These are phyloP conservation scores for Pelargonium fulgidum DNA, from an alignment of 441 rosid genomes.

Conservation along the genomic window DNA sequence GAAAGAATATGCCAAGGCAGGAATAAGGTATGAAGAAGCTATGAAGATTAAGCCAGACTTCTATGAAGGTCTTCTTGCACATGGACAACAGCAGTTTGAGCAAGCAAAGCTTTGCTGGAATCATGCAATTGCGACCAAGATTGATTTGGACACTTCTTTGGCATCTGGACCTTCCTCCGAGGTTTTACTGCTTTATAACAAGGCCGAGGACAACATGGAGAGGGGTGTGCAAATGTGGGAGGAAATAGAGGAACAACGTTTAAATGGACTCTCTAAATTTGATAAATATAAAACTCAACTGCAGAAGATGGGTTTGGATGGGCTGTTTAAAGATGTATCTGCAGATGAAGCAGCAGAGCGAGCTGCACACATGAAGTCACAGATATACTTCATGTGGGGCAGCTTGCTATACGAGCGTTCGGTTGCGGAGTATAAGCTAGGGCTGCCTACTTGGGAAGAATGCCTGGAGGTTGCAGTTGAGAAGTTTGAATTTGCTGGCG, in stretches of 20 bases:
- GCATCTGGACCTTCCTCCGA: conserved; percentile 46
- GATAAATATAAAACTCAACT: conserved; percentile 49
- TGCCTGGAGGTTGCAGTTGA: conserved; percentile 90
- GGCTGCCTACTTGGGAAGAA: conserved; percentile 85
- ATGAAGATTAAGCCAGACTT: conserved; percentile 79
- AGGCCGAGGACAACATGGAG: conserved; percentile 89
- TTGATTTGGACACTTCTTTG: conserved; percentile 41
- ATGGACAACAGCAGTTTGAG: conserved; percentile 85
- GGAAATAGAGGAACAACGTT: conserved; percentile 66
- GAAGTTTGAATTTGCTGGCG: conserved; percentile 94
- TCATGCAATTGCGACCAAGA: conserved; percentile 60
- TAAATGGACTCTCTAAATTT: conserved; percentile 56
- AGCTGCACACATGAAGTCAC: conserved; percentile 75
- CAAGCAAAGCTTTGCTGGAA: conserved; percentile 93
- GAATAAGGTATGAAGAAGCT: conserved; percentile 64
- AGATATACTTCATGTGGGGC: conserved; percentile 89
- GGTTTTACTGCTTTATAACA: conserved; percentile 74
- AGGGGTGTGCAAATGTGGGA: conserved; percentile 95
- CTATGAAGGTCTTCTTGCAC: conserved; percentile 79
- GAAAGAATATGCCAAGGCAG: conserved; percentile 60
- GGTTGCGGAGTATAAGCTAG: conserved; percentile 74
- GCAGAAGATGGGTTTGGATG: conserved; percentile 61
- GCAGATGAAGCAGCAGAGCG: conserved; percentile 65
- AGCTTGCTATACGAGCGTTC: conserved; percentile 89
- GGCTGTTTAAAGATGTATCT: conserved; percentile 44